These are phyloP conservation scores for Aspergillus hiratsukae DNA, from an alignment of 2,329 filamentous ascomycete genomes.

Conservation along the genomic window DNA sequence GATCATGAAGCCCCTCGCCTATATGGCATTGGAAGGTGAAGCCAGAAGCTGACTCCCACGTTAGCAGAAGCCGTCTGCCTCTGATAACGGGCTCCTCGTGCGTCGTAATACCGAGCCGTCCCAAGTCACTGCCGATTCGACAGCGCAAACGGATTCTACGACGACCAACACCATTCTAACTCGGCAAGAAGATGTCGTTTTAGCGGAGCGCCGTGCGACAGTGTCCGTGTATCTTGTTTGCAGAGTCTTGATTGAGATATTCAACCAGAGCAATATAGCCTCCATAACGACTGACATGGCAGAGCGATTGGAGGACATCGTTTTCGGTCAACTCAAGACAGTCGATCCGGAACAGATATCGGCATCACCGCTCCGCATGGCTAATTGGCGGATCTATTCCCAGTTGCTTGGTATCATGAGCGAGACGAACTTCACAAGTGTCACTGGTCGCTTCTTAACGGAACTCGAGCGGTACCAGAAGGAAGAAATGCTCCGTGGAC, in stretches of 20 bases:
- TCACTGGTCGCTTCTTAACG: slow-evolving; percentile 73
- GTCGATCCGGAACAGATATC: slow-evolving; percentile 73
- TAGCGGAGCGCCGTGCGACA: slow-evolving; percentile 83
- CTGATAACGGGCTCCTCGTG: slow-evolving; percentile 47
- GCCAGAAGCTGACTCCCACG: neutral
- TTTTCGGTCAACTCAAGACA: slow-evolving; percentile 90
- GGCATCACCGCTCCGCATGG: slow-evolving; percentile 72
- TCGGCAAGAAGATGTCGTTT: slow-evolving; percentile 66
- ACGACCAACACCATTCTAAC: slow-evolving; percentile 35
- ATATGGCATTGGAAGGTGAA: neutral
- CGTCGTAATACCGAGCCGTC: slow-evolving; percentile 72
- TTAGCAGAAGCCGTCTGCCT: neutral
- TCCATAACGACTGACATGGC: slow-evolving; percentile 88
- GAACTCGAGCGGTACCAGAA: slow-evolving; percentile 76
- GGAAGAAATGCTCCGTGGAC: slow-evolving; percentile 54
- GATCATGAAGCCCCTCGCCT: neutral
- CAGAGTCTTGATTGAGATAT: slow-evolving; percentile 87
- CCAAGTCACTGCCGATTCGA: slow-evolving; percentile 40
- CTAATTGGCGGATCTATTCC: slow-evolving; percentile 94
- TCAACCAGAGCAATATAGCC: slow-evolving; percentile 78
- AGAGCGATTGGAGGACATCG: slow-evolving; percentile 88
- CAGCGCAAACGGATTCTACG: slow-evolving; percentile 23
- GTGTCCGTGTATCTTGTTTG: slow-evolving; percentile 96
- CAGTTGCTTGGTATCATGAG: slow-evolving; percentile 96
- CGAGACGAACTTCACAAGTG: slow-evolving; percentile 79